Base-by-base conservation (phyloP, 768 basidiomycete species). In the Leccinellum luteum region DNA sequence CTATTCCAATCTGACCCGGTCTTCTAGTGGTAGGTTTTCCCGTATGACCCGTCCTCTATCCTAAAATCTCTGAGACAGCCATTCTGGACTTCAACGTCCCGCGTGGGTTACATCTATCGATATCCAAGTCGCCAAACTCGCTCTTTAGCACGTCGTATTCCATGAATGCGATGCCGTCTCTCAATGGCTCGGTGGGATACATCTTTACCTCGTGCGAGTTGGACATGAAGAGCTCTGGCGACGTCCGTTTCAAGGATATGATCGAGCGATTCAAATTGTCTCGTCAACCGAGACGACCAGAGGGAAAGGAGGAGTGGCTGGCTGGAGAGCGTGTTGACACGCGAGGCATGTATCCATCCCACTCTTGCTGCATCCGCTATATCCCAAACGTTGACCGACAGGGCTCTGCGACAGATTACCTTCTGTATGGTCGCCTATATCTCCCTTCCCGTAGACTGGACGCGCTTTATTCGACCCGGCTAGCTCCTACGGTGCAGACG, bases 51-150 rank as follows among this genome's bases (percentile, higher is more conserved):
- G n/a, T 4, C 25, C 10, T 57, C 31, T 35, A 8, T 55, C 48
- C 57, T 67, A 12, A 62, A 49, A 25, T 38, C 34, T 51, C 28
- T 19, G 28, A 19, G 53, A 51, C 70, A 93, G 94, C 94, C 21
- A 85, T 96, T 63, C 84, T 98, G 59, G 94, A 98, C 76, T 98
- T 98, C 68, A 82, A 81, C 28, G 86, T 96, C 48, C 95, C 95
- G 5, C 76, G 80, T 51, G 92, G 92, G 2, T 79, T 88, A 53
- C 87, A 89, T 75, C 82, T 89, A 64, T 90, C 83, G 34, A 83
- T 88, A 58, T 95, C 86, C 52, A 96, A 97, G 66, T 87, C 92
- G 6, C 94, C 95, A 3, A 95, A 95, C 71, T 77, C 86, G 0
- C 73, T 91, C 47, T 96, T 97, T 76, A 90, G 85, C 73, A 94